Conservation (phyloP, 2,329 filamentous ascomycete genomes). For the Westerdykella sp. region DNA sequence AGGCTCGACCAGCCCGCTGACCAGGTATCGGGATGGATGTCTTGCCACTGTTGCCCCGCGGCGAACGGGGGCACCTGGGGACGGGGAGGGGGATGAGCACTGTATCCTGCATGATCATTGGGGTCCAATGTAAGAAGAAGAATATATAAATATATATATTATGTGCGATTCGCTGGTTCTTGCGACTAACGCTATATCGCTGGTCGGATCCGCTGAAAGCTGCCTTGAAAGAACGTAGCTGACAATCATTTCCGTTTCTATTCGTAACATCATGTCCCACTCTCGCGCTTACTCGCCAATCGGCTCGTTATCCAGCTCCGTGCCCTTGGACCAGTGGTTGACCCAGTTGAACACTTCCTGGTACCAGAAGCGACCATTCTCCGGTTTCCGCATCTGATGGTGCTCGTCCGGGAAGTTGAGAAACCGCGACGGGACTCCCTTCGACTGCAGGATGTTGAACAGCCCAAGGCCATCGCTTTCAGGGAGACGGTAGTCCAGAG, state of each 20-base stretch:
- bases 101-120: too few relatives aligned
- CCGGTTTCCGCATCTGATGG: slow-evolving; percentile 78
- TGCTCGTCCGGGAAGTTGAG: slow-evolving; percentile 75
- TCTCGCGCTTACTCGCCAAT: slow-evolving; percentile 20
- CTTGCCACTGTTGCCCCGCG: background rate
- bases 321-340: slow-evolving; percentile 30
- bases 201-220: too few relatives aligned
- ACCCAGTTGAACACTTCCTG: slow-evolving; percentile 43
- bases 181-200: too few relatives aligned
- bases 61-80: background rate
- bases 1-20: background rate
- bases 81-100: background rate
- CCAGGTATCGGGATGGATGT: background rate
- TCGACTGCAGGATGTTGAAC: slow-evolving; percentile 79
- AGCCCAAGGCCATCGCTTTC: slow-evolving; percentile 77
- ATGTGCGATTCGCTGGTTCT: too few relatives aligned
- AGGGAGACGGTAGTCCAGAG: slow-evolving; percentile 81
- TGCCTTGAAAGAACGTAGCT: too few relatives aligned
- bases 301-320: slow-evolving; percentile 22
- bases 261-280: too few relatives aligned
- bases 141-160: too few relatives aligned
- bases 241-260: too few relatives aligned
- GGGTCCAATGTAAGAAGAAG: too few relatives aligned
- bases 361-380: slow-evolving; percentile 93
- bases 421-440: slow-evolving; percentile 68